These are phyloP conservation scores for Penicillium malachiteum DNA, from an alignment of 495 filamentous ascomycete species.

Conservation along the genomic window DNA sequence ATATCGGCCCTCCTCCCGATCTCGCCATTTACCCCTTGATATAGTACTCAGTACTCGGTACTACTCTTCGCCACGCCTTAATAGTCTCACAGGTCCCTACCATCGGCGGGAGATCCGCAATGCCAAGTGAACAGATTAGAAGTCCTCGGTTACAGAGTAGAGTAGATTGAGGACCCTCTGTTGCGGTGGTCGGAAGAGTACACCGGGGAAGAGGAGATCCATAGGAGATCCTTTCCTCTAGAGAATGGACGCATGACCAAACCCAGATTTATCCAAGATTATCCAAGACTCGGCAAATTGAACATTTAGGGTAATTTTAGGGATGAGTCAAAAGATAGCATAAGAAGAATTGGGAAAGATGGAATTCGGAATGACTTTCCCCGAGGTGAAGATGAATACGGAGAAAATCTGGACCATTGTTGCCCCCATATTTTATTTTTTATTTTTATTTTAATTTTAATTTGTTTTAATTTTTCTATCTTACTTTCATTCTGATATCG, in stretches of 20 bases:
- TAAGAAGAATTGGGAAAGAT: background rate
- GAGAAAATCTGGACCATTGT: background rate
- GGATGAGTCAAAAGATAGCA: background rate
- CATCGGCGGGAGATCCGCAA: constrained; percentile 10
- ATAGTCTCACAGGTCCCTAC: too few species aligned
- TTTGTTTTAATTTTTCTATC: too few species aligned
- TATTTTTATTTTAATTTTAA: too few species aligned
- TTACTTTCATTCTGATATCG: constrained; percentile 5
- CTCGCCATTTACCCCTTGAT: too few species aligned
- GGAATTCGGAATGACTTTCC: constrained; percentile 18
- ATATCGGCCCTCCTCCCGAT: too few species aligned
- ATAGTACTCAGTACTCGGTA: too few species aligned
- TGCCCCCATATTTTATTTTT: too few species aligned
- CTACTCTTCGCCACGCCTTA: too few species aligned
- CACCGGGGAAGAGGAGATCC: background rate
- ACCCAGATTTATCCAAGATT: constrained; percentile 3
- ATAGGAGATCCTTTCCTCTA: constrained; percentile 27
- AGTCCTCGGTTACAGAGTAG: background rate
- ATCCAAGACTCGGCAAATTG: background rate
- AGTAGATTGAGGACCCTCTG: background rate
- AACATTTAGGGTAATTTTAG: background rate
- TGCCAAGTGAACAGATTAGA: constrained; percentile 5
- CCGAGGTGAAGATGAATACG: constrained; percentile 16
- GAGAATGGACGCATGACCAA: constrained; percentile 27
- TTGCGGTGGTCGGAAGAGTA: constrained; percentile 1